Evolutionary conservation across 192 early-diverging fungal genomes (phyloP).

Genomic region (Geranomyces michiganensis): DNA sequence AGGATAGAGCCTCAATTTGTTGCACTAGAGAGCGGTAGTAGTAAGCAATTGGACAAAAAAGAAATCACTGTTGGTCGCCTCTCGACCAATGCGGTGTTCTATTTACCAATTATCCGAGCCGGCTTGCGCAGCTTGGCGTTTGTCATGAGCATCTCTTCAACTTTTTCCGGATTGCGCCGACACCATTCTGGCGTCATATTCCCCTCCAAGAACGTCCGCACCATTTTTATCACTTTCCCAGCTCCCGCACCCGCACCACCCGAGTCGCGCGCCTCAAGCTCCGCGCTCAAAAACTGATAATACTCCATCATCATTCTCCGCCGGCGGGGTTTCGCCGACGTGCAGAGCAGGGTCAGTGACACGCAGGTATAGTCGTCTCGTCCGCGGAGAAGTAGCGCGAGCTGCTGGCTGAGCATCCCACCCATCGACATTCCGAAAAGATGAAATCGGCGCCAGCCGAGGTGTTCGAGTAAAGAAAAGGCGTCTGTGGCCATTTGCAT

Average conservation of each 20-base stretch:
- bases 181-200: slow-evolving; percentile 10
- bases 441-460: slow-evolving; percentile 40
- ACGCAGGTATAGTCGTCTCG: slow-evolving; percentile 18
- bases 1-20: slow-evolving; percentile 22
- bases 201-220: neutral
- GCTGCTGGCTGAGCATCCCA: slow-evolving; percentile 30
- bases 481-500: slow-evolving; percentile 47
- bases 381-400: slow-evolving; percentile 25
- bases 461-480: slow-evolving; percentile 29
- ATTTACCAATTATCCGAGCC: neutral
- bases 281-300: neutral
- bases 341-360: neutral
- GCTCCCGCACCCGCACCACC: neutral
- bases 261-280: neutral
- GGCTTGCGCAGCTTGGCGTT: neutral
- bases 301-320: neutral
- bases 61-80: no score
- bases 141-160: neutral
- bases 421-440: slow-evolving; percentile 44
- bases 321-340: neutral
- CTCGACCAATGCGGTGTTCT: no score
- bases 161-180: neutral
- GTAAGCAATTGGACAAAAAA: neutral
- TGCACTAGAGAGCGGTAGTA: neutral
- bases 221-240: neutral